These are phyloP conservation scores for Pinus tabuliformis DNA, from an alignment of 75 land plant species.

Conservation along the genomic window DNA sequence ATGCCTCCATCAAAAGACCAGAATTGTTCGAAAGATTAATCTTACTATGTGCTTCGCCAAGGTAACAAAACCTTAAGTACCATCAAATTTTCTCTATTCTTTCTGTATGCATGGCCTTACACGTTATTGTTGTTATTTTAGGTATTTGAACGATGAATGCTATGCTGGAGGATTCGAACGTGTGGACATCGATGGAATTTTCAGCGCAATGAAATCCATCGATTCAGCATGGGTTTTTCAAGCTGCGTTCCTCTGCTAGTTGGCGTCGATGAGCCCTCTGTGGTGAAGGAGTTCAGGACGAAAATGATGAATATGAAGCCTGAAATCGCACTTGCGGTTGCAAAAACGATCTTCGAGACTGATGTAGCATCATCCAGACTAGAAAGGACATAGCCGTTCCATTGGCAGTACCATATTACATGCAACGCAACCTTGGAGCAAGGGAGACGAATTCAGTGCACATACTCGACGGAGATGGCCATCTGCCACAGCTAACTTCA, in stretches of 20 bases:
- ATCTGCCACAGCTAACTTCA: constrained; percentile 11
- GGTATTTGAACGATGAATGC: constrained; percentile 13
- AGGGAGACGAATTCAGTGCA: constrained; percentile 9
- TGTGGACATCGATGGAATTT: constrained; percentile 5
- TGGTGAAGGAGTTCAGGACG: neutral
- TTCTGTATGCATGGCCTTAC: neutral
- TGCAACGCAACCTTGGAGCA: constrained; percentile 22
- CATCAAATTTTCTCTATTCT: neutral
- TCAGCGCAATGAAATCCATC: constrained; percentile 14
- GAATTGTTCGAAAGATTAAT: constrained; percentile 52
- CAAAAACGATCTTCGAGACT: constrained; percentile 15
- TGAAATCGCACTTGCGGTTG: constrained; percentile 15
- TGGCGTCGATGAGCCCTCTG: neutral
- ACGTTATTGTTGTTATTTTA: neutral
- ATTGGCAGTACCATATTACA: constrained; percentile 10
- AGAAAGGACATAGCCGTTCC: constrained; percentile 20
- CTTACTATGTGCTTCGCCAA: constrained; percentile 65
- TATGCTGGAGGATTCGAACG: constrained; percentile 23
- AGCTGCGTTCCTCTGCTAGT: constrained; percentile 14
- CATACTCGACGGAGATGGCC: constrained; percentile 39
- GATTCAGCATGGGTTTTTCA: constrained; percentile 12
- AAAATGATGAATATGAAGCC: constrained; percentile 16
- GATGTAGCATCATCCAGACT: constrained; percentile 16
- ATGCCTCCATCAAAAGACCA: constrained; percentile 63
- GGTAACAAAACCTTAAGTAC: constrained; percentile 13